A percentile compares a stretch with the other conserved stretches of the same genome.
These are phyloP conservation scores for Astrocystis sublimbata DNA, from an alignment of 495 filamentous ascomycete species.

Conservation along the genomic window DNA sequence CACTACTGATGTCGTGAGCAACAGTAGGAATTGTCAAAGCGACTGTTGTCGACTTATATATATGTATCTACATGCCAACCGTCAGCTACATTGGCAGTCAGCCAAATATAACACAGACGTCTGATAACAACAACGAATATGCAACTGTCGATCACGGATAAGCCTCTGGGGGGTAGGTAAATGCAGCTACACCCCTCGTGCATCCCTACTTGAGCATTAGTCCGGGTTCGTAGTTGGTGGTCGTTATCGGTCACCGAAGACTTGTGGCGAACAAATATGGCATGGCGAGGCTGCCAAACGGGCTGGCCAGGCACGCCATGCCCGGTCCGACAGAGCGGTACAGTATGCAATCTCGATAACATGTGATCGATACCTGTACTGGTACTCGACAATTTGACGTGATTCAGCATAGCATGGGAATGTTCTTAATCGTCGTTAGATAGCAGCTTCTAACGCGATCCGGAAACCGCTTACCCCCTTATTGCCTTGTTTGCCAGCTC, in stretches of 20 bases:
- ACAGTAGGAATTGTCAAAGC: constrained; percentile 20
- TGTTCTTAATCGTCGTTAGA: background rate
- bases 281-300: constrained; percentile 36
- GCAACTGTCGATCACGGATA: constrained; percentile 3
- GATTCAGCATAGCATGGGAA: background rate
- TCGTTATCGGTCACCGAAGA: constrained; percentile 48
- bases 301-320: constrained; percentile 28
- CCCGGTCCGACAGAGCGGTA: constrained; percentile 19
- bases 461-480: background rate
- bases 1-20: constrained; percentile 18
- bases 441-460: background rate
- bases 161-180: constrained; percentile 19
- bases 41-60: constrained; percentile 32
- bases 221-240: constrained; percentile 13
- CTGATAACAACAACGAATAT: constrained; percentile 17
- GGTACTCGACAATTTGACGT: background rate
- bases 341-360: constrained; percentile 5
- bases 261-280: constrained; percentile 40
- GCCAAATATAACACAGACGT: constrained; percentile 34
- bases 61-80: constrained; percentile 32
- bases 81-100: constrained; percentile 22
- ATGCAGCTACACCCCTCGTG: background rate
- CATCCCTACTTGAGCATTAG: constrained; percentile 4
- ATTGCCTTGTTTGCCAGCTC: constrained; percentile 1
- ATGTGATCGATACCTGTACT: constrained; percentile 5